These are phyloP conservation scores for Debaryomyces udenii DNA, from an alignment of 1,139 yeast genomes.

Conservation along the genomic window DNA sequence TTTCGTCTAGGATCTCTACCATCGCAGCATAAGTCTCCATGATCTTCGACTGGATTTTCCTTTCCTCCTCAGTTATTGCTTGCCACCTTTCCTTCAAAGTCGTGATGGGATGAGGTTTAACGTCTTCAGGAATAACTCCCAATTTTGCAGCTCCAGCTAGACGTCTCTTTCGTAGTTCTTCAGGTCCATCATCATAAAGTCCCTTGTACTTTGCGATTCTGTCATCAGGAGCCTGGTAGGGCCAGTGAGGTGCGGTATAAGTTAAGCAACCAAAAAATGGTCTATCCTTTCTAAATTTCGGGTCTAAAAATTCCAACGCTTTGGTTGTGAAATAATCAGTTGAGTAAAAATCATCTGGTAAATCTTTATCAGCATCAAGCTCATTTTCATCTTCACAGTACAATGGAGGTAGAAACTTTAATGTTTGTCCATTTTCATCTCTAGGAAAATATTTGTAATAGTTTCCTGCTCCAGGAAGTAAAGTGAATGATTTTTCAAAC, in stretches of 20 bases:
- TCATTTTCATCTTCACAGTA: conserved; percentile 39
- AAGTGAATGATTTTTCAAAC: conserved; percentile 51
- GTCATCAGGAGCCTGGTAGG: conserved; percentile 57
- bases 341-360: conserved; percentile 53
- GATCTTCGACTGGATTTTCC: conserved; percentile 39
- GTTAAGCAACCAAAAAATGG: conserved; percentile 58
- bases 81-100: conserved; percentile 47
- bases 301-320: conserved; percentile 38
- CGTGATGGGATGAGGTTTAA: conserved; percentile 49
- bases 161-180: conserved; percentile 40
- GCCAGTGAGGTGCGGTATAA: conserved; percentile 67
- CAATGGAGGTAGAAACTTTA: conserved; percentile 35
- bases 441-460: conserved; percentile 53
- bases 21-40: conserved; percentile 64
- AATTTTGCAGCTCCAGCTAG: conserved; percentile 41
- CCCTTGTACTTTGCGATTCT: conserved; percentile 52
- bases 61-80: conserved; percentile 39
- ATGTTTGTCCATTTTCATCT: conserved; percentile 25
- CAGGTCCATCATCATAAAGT: conserved; percentile 53
- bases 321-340: conserved; percentile 49
- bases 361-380: conserved; percentile 34
- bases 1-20: conserved; percentile 57
- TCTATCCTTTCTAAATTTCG: conserved; percentile 33
- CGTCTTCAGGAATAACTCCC: conserved; percentile 48
- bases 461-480: conserved; percentile 62